Evolutionary conservation across 345 rosid genomes (phyloP).

Genomic region (Camelina sativa): DNA sequence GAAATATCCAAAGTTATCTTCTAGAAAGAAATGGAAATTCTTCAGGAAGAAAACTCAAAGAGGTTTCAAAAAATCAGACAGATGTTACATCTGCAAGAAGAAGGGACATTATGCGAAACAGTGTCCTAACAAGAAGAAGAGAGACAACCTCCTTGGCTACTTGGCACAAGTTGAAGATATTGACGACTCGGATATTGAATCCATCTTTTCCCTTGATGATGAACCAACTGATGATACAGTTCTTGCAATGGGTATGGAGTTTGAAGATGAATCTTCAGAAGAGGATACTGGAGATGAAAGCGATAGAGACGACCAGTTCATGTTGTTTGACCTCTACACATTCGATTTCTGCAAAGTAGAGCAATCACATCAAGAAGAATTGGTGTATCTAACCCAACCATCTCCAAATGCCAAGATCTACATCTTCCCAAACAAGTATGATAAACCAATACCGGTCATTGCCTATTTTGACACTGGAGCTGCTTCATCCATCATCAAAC

Average conservation of each 20-base stretch:
- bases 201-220: neutral
- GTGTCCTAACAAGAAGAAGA: neutral
- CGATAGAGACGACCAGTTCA: neutral
- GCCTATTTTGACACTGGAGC: neutral
- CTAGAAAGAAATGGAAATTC: neutral
- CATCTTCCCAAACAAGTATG: neutral
- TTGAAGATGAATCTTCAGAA: neutral
- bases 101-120: neutral
- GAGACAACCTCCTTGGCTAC: neutral
- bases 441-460: neutral
- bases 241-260: neutral
- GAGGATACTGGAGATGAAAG: neutral
- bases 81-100: neutral
- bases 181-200: neutral
- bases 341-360: neutral
- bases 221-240: neutral
- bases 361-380: too few relatives aligned
- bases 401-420: neutral
- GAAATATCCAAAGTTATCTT: neutral
- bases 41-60: neutral
- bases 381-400: neutral
- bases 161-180: neutral
- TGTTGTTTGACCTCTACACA: neutral
- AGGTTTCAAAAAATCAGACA: neutral
- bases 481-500: neutral